Conservation (phyloP, 129 eudicot genomes). For the Escallonia herrerae region DNA sequence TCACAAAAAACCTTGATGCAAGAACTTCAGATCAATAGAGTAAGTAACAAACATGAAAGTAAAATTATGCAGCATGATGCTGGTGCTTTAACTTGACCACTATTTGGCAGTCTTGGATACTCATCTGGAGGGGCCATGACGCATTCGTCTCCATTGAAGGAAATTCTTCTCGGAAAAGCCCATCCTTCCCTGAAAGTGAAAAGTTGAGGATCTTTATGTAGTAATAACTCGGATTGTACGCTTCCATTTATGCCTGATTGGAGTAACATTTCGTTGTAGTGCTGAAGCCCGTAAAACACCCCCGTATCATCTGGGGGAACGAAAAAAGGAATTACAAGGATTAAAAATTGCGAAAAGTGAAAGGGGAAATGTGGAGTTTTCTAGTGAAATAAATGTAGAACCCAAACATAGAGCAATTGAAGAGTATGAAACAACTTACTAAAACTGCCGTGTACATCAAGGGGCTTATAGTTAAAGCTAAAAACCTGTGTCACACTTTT, state of each 20-base stretch:
- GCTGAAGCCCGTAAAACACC: constrained; percentile 64
- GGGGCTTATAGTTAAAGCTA: constrained; percentile 83
- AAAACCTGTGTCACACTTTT: constrained; percentile 47
- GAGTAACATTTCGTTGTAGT: constrained; percentile 78
- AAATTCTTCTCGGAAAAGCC: constrained; percentile 69
- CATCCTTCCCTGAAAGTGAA: constrained; percentile 69
- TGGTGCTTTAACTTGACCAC: constrained; percentile 9
- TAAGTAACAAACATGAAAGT: constrained; percentile 5
- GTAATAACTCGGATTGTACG: constrained; percentile 68
- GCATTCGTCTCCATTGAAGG: constrained; percentile 62
- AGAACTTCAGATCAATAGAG: constrained; percentile 3
- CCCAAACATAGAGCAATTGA: background rate
- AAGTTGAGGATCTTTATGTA: constrained; percentile 42
- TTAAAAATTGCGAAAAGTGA: no score
- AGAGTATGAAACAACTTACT: constrained; percentile 35
- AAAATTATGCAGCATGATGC: constrained; percentile 5
- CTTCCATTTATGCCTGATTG: constrained; percentile 54
- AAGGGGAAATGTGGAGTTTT: background rate
- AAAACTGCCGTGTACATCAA: constrained; percentile 34
- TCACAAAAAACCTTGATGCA: no score
- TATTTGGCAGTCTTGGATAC: constrained; percentile 58
- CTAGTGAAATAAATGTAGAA: background rate
- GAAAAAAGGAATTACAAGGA: background rate
- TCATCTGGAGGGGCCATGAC: constrained; percentile 63
- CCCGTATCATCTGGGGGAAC: constrained; percentile 61